These are phyloP conservation scores for Tuber borchii DNA, from an alignment of 495 filamentous ascomycete genomes.

Conservation along the genomic window DNA sequence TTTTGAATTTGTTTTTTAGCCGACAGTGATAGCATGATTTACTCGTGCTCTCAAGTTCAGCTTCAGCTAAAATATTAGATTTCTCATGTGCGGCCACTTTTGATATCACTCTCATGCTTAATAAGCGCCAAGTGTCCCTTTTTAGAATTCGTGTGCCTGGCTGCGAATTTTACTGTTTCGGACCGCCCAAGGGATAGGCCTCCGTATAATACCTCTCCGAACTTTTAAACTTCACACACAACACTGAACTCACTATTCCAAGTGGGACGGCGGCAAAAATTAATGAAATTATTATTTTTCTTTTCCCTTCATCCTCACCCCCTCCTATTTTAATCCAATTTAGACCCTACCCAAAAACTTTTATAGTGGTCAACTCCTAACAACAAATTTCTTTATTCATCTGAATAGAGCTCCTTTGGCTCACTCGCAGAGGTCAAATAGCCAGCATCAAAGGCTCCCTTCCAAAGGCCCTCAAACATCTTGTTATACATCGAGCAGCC, in stretches of 20 bases:
- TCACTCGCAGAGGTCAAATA: not conserved
- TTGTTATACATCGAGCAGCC: constrained; percentile 25
- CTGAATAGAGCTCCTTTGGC: not conserved
- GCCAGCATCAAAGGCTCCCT: not conserved
- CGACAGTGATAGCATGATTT: too few species aligned
- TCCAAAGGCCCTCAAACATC: constrained; percentile 12
- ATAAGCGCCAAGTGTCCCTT: too few species aligned
- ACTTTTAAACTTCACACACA: not conserved
- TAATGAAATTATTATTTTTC: too few species aligned
- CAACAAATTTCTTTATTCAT: not conserved
- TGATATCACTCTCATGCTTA: too few species aligned
- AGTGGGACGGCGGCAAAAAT: not conserved
- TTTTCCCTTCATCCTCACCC: not conserved
- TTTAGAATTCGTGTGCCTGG: too few species aligned
- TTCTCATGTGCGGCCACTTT: too few species aligned
- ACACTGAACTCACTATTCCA: not conserved
- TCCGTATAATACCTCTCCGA: too few species aligned
- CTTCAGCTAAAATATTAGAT: too few species aligned
- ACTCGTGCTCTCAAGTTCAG: too few species aligned
- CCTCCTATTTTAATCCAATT: not conserved
- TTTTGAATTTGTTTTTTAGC: too few species aligned
- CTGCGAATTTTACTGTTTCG: too few species aligned
- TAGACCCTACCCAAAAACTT: not conserved
- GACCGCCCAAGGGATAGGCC: too few species aligned
- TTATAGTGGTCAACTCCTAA: not conserved